Evolutionary conservation across 208 protist species (phyloP).

Genomic region (Leishmania lainsoni): DNA sequence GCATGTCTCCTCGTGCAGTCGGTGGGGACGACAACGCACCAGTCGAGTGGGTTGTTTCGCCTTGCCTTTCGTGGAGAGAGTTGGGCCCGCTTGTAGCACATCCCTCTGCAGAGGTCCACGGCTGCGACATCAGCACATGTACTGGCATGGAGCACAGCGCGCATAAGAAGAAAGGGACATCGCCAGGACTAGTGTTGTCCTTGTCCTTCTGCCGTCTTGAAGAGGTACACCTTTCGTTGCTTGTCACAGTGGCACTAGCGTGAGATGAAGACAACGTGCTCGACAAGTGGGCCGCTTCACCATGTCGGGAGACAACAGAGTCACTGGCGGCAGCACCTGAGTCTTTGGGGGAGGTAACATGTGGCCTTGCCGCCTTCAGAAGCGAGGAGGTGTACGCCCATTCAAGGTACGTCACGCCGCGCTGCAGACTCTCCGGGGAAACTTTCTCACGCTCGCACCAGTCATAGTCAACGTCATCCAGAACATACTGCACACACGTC

Average conservation of each 20-base stretch:
- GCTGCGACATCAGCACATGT: slow-evolving; percentile 10
- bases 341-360: neutral
- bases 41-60: neutral
- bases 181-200: neutral
- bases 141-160: slow-evolving; percentile 41
- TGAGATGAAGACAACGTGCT: neutral
- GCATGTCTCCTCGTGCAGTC: neutral
- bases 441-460: slow-evolving; percentile 56
- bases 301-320: neutral
- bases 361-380: slow-evolving; percentile 21
- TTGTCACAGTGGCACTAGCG: neutral
- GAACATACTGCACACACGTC: slow-evolving; percentile 54
- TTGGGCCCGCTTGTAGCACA: neutral
- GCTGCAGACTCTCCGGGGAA: slow-evolving; percentile 37
- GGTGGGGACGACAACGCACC: neutral
- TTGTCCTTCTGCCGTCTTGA: neutral
- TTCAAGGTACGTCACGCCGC: slow-evolving; percentile 65
- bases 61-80: neutral
- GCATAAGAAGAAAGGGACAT: slow-evolving; percentile 11
- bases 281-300: neutral
- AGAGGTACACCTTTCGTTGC: neutral
- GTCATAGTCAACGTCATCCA: slow-evolving; percentile 69
- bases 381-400: slow-evolving; percentile 62
- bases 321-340: too few relatives aligned
- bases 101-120: neutral